Evolutionary conservation across 176 grass and related monocot genomes (phyloP).

Genomic region (Thinopyrum elongatum): DNA sequence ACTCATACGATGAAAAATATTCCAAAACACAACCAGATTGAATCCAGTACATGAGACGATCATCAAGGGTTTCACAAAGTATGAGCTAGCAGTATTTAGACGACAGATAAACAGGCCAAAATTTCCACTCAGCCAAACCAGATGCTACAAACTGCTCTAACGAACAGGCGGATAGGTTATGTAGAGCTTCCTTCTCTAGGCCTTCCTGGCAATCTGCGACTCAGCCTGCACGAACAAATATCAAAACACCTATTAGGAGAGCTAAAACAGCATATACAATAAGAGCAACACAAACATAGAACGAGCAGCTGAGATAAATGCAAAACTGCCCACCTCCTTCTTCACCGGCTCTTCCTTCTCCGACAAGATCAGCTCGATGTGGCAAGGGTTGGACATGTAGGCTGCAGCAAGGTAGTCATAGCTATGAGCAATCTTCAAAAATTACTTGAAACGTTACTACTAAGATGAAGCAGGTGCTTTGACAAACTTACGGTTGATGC

Average conservation of each 20-base stretch:
- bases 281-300: neutral
- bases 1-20: neutral
- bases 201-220: conserved; percentile 78
- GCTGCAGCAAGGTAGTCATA: conserved; percentile 24
- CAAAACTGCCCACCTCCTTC: conserved; percentile 53
- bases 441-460: neutral
- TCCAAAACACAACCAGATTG: neutral
- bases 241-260: neutral
- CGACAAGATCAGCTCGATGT: conserved; percentile 76
- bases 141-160: conserved; percentile 21
- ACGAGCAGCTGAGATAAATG: neutral
- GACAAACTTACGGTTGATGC: conserved; percentile 62
- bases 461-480: neutral
- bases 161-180: neutral
- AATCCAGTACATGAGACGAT: neutral
- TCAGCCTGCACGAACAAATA: conserved; percentile 44
- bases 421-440: neutral
- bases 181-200: conserved; percentile 27
- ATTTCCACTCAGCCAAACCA: neutral
- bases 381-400: conserved; percentile 84
- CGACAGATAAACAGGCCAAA: conserved; percentile 23
- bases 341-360: conserved; percentile 88
- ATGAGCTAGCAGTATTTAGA: conserved; percentile 29
- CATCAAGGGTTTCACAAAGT: conserved; percentile 6
- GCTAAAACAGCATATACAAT: neutral